These are phyloP conservation scores for Wickerhamomyces sp. DNA, from an alignment of 1,139 yeast species.

Conservation along the genomic window DNA sequence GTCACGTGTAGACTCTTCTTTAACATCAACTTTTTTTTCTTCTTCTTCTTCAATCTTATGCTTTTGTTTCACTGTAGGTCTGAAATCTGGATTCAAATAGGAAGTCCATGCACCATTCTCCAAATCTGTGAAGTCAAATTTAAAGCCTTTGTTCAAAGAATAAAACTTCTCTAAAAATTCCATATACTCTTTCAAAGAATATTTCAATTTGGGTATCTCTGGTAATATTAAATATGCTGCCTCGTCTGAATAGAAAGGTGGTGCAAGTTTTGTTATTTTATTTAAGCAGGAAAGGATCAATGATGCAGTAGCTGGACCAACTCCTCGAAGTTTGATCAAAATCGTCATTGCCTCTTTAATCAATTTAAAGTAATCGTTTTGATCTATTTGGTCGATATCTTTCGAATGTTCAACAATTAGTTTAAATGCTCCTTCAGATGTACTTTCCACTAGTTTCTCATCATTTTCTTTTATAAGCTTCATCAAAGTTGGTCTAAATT, in stretches of 20 bases:
- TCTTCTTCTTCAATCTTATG: neutral
- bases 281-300: conserved; percentile 16
- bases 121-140: conserved; percentile 10
- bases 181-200: conserved; percentile 17
- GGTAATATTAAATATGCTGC: conserved; percentile 15
- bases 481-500: conserved; percentile 21
- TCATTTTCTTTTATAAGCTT: conserved; percentile 18
- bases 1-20: too few species aligned
- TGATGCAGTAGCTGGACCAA: conserved; percentile 25
- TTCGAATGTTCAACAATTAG: conserved; percentile 2
- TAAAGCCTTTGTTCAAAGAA: conserved; percentile 6
- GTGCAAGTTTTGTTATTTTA: conserved; percentile 14
- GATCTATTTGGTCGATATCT: neutral
- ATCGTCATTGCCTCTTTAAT: conserved; percentile 9
- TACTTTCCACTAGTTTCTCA: conserved; percentile 6
- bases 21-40: neutral
- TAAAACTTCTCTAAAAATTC: conserved; percentile 10
- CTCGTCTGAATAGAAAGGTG: conserved; percentile 24
- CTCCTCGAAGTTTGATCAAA: conserved; percentile 17
- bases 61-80: neutral
- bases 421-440: conserved; percentile 12
- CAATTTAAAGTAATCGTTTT: conserved; percentile 9
- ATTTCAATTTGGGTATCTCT: conserved; percentile 12
- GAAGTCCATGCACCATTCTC: conserved; percentile 22
- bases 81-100: conserved; percentile 7